Evolutionary conservation across 805 yeast genomes (phyloP), one percentile per base, ranked within the genome.

Genomic region (Starmerella floricola): DNA sequence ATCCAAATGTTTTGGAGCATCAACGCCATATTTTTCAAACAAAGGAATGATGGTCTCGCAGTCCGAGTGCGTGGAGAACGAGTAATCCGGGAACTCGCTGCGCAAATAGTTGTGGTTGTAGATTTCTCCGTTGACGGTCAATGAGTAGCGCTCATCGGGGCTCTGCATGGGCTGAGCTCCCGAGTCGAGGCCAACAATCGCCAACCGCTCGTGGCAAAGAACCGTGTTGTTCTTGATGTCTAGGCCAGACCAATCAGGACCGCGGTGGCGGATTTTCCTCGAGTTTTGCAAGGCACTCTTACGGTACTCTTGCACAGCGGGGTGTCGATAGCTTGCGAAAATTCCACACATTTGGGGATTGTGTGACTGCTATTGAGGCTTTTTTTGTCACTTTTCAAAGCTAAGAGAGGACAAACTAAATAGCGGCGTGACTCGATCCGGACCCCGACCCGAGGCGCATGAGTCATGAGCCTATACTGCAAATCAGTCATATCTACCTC

Each of bases 311-410:
- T 79, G 78, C 47, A 82, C 79, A 52, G 85, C 81, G 33, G 78
- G 79, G 59, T 83, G 88, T 64, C 71, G 78, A 66, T 73, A 84
- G 38, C 93, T 86, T 49, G 96, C 96, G 61, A 84, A 91, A 58
- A 91, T 91, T 68, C 98, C 98, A 79, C 98, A 91, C 98, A 91
- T 91, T 20, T n/a, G n/a, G n/a, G n/a, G n/a, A n/a, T n/a, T n/a
- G n/a, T n/a, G 26, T 24, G 10, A 20, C 26, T 19, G 31, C 13
- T 36, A 20, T 27, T 32, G 15, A 26, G 21, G 26, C 36, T 33
- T 27, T 27, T 27, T 27, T 27, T 27, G n/a, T n/a, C n/a, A n/a
- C n/a, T n/a, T 27, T 27, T 27, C 13, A 27, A 13, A 27, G 29
- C 13, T 27, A 27, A 27, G 13, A 13, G 13, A 27, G 11, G 29